Evolutionary conservation across 257 asterid genomes (phyloP).

Genomic region (Voacanga thouarsii): DNA sequence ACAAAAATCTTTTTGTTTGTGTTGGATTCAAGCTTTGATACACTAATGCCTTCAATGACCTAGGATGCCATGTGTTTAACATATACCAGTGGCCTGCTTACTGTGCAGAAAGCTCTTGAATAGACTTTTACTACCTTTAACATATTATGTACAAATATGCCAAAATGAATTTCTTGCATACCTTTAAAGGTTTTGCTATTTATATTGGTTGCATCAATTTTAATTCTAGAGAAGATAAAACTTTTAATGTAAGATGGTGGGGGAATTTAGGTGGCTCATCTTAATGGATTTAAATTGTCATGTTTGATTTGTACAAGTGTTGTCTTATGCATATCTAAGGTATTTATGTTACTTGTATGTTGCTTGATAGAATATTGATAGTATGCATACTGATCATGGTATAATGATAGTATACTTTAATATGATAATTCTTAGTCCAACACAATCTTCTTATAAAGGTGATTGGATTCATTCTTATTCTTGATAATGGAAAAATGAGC

Average conservation of each 20-base stretch:
- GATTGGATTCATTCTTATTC: neutral
- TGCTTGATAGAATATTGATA: neutral
- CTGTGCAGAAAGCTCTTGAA: neutral
- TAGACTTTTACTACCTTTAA: neutral
- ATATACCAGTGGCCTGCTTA: neutral
- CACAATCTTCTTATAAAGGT: constrained; percentile 99
- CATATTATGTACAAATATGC: neutral
- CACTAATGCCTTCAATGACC: neutral
- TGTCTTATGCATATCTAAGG: neutral
- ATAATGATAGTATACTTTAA: constrained; percentile 51
- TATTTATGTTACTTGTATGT: neutral
- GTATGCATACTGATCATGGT: neutral
- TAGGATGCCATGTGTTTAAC: neutral
- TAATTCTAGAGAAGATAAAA: neutral
- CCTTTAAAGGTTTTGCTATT: neutral
- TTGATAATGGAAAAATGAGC: neutral
- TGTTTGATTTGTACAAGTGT: neutral
- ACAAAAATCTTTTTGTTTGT: neutral
- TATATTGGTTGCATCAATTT: neutral
- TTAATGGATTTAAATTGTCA: neutral
- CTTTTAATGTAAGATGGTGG: neutral
- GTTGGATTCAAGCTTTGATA: neutral
- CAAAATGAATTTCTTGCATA: no score
- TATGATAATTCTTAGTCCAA: constrained; percentile 98
- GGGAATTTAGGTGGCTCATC: neutral